These are phyloP conservation scores for Trifolium subterraneum DNA, from an alignment of 306 rosid species.

Conservation along the genomic window DNA sequence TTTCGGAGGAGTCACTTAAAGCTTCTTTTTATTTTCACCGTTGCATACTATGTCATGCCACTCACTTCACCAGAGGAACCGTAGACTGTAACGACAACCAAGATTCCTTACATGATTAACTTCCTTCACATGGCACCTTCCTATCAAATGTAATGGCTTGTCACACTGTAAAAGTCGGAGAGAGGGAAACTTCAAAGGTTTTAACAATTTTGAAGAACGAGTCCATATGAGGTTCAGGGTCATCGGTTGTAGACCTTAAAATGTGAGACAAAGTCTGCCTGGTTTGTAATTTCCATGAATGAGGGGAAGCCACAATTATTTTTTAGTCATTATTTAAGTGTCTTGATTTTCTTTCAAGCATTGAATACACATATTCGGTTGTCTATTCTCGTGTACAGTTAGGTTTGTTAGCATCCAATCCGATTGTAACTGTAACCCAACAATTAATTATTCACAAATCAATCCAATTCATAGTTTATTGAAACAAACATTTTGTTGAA, in stretches of 20 bases:
- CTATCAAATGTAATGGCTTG: constrained; percentile 31
- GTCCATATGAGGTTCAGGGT: constrained; percentile 31
- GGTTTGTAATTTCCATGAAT: constrained; percentile 25
- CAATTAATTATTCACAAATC: constrained; percentile 23
- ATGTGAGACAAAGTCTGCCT: not conserved
- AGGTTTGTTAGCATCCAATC: constrained; percentile 34
- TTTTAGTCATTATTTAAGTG: not conserved
- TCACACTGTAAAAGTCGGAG: constrained; percentile 7
- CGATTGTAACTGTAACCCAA: constrained; percentile 25
- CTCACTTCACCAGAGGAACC: constrained; percentile 31
- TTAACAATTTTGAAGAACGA: constrained; percentile 35
- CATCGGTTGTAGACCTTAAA: constrained; percentile 16
- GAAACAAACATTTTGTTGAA: constrained; percentile 1
- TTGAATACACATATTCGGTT: constrained; percentile 23
- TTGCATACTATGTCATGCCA: constrained; percentile 27
- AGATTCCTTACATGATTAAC: constrained; percentile 35
- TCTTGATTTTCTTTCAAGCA: constrained; percentile 8
- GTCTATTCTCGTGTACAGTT: constrained; percentile 35
- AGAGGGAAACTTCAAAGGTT: constrained; percentile 32
- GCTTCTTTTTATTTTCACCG: constrained; percentile 12
- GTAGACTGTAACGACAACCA: constrained; percentile 25
- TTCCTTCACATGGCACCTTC: constrained; percentile 15
- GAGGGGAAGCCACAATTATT: constrained; percentile 34
- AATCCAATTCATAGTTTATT: constrained; percentile 25
- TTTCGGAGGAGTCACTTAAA: constrained; percentile 38